Evolutionary conservation across 257 asterid genomes (phyloP), one percentile per base, ranked within the genome.

Genomic region (Orobanche coerulescens): DNA sequence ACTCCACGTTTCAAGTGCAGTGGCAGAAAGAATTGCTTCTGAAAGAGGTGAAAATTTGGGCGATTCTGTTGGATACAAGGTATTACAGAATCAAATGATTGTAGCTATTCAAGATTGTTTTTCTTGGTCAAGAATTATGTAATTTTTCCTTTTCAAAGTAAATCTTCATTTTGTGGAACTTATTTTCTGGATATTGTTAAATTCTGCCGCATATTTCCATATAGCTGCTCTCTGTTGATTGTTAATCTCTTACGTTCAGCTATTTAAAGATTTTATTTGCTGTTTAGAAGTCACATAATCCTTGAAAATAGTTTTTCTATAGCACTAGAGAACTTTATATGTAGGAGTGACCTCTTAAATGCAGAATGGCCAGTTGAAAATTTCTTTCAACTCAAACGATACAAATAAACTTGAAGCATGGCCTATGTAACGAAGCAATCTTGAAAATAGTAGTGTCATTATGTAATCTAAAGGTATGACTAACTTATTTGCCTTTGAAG

Each of bases 31-130:
- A 83, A 80, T 92, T 73, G 88, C 98, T 65, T 57, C 89, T 13
- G 98, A 92, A 78, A 84, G 98, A 81, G 97, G 95, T 37, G 98
- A 92, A 83, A 67, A 30, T 62, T 60, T 88, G 73, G 98, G 98
- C 25, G 84, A 83, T 28, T 81, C 95, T 54, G 86, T 92, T 65
- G 98, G 98, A 39, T 92, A 82, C 83, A 92, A 92, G 96, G 98
- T 92, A 84, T 57, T 58, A 11, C 67, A 50, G 19, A 67, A 33
- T 61, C 72, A 36, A 44, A 55, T 67, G 44, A 9, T 59, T 59
- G 11, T 20, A 56, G 64, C 50, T 50, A 15, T 42, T 61, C 65
- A 19, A 54, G 26, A 47, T 44, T 24, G 13, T 18, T 59, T 13
- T 44, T 59, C 58, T 31, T 24, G 4, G 12, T 6, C 14, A 55